These are phyloP conservation scores for Phymatotrichopsis omnivora DNA, from an alignment of 2,329 filamentous ascomycete species.

Conservation along the genomic window DNA sequence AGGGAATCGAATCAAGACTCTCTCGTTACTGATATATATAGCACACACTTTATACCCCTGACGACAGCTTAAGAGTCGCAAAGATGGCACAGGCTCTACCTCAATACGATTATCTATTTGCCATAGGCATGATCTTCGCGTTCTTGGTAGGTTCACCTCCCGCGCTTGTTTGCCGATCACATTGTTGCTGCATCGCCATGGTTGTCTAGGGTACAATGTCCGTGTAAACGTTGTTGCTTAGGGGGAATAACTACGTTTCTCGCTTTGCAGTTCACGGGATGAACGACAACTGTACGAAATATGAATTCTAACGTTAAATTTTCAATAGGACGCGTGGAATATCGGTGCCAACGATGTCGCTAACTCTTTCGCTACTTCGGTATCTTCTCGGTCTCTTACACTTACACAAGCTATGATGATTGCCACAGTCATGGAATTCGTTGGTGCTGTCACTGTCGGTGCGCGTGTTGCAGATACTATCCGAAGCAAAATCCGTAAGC, in stretches of 20 bases:
- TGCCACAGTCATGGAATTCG: conserved; percentile 56
- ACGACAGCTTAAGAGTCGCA: too few relatives aligned
- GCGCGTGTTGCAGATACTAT: conserved; percentile 64
- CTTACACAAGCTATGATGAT: conserved; percentile 60
- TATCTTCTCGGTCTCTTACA: conserved; percentile 66
- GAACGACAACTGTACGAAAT: too few relatives aligned
- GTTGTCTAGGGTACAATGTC: too few relatives aligned
- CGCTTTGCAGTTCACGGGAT: too few relatives aligned
- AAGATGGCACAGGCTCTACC: conserved; percentile 34
- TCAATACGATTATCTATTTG: conserved; percentile 54
- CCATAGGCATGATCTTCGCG: conserved; percentile 54
- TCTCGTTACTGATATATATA: too few relatives aligned
- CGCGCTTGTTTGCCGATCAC: neutral
- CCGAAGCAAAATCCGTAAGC: conserved; percentile 56
- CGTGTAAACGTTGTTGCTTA: too few relatives aligned
- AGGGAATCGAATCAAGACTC: too few relatives aligned
- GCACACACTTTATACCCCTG: too few relatives aligned
- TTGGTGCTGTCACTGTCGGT: conserved; percentile 56
- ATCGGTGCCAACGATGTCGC: conserved; percentile 60
- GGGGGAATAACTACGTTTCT: too few relatives aligned
- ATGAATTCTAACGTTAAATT: conserved; percentile 8
- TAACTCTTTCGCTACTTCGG: conserved; percentile 71
- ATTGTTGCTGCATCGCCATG: too few relatives aligned
- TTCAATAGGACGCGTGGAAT: conserved; percentile 49
- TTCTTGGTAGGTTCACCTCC: conserved; percentile 38